phyloP scores from a whole-genome alignment of 495 filamentous ascomycete species.

The Talaromyces stipitatus region DNA sequence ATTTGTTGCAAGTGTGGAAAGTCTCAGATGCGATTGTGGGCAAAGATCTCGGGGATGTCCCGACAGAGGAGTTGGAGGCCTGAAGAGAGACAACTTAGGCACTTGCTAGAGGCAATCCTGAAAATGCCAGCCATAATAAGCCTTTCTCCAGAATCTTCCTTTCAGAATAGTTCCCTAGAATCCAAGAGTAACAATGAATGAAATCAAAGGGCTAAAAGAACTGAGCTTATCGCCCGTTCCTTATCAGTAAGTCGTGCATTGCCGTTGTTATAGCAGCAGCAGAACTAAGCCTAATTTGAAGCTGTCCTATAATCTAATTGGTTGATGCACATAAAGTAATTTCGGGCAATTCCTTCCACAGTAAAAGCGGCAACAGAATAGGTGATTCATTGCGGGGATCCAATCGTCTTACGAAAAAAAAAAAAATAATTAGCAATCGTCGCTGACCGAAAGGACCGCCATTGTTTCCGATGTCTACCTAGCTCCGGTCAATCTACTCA shows the following conservation, averaged over 20 bases:
- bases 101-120: neutral
- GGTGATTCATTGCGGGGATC: neutral
- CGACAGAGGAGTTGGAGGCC: slow-evolving; percentile 68
- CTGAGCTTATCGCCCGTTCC: neutral
- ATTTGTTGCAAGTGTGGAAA: slow-evolving; percentile 93
- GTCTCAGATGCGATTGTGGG: slow-evolving; percentile 85
- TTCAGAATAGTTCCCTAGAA: too few species aligned
- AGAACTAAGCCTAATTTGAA: neutral
- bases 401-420: neutral
- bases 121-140: neutral
- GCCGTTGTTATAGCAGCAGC: neutral
- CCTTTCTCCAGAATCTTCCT: neutral
- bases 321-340: too few species aligned
- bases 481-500: neutral
- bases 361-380: neutral
- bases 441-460: neutral
- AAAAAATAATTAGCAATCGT: neutral
- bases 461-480: neutral
- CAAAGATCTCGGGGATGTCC: slow-evolving; percentile 69
- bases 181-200: neutral
- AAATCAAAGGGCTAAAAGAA: neutral
- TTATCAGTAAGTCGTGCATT: slow-evolving; percentile 1
- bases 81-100: slow-evolving; percentile 14
- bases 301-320: neutral
- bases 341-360: neutral